These are phyloP conservation scores for Fusarium sacchari DNA, from an alignment of 2,329 filamentous ascomycete genomes.

Conservation along the genomic window DNA sequence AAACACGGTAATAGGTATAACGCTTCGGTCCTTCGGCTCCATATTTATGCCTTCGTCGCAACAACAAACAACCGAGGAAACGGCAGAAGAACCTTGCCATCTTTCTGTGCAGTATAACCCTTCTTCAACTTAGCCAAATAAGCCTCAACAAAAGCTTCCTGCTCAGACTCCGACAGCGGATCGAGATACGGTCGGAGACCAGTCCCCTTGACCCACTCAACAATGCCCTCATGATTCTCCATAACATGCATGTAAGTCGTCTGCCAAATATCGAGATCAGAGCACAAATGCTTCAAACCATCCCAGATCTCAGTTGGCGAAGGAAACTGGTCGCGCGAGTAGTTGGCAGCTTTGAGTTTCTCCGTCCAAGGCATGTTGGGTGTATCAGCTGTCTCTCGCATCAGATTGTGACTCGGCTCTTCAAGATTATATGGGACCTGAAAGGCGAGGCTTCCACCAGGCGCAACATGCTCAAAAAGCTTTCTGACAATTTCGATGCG, in stretches of 20 bases:
- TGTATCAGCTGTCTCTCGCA: conserved; percentile 55
- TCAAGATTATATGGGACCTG: conserved; percentile 61
- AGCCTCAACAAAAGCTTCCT: conserved; percentile 54
- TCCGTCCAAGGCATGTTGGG: conserved; percentile 51
- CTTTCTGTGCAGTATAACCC: conserved; percentile 55
- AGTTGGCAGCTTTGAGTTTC: conserved; percentile 42
- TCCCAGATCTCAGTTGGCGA: conserved; percentile 59
- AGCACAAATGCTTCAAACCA: conserved; percentile 54
- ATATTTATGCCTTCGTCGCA: conserved; percentile 41
- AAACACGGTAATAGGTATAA: too few species aligned
- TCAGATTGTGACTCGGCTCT: conserved; percentile 60
- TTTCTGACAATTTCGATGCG: conserved; percentile 58
- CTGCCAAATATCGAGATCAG: conserved; percentile 62
- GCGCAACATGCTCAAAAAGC: conserved; percentile 52
- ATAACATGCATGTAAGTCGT: conserved; percentile 64
- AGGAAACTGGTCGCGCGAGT: conserved; percentile 60
- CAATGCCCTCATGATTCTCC: conserved; percentile 58
- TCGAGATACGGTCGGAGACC: conserved; percentile 66
- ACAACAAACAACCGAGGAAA: conserved; percentile 68
- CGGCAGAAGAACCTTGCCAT: conserved; percentile 64
- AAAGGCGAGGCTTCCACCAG: conserved; percentile 63
- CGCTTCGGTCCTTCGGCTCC: too few species aligned
- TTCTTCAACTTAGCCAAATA: conserved; percentile 58
- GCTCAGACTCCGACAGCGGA: conserved; percentile 53
- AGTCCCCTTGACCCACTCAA: conserved; percentile 69